Base-by-base conservation (phyloP, 805 yeast genomes). In the Sugiyamaella mastotermitis region DNA sequence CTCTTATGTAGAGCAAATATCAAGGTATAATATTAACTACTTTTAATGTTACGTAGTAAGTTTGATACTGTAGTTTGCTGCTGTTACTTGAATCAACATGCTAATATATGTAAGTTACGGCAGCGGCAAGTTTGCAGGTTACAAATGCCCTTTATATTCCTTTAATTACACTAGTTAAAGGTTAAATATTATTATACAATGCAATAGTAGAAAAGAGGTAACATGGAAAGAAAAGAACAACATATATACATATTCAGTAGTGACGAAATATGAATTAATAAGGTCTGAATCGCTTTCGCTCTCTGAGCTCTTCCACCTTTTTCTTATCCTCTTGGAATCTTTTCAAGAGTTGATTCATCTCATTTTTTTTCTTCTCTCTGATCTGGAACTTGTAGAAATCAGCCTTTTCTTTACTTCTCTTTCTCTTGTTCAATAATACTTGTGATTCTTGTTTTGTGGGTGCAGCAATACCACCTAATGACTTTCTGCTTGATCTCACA, bases 351-450 rank as follows among this genome's bases (percentile, higher is more conserved):
- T 84, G 87, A 56, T 85, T 84, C 84, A 92, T 86, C 61, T 90
- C 95, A 46, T 72, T 76, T 68, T 92, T 92, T 72, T 88, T 90
- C 55, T 77, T 74, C 59, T 92, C 95, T 62, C 99, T 79, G 50
- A 92, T 75, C 66, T 92, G 99, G 76, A 88, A 92, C 53, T 95
- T 72, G 68, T 92, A 92, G 68, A 92, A 92, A 63, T 94, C 97
- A 49, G 74, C 71, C 67, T 88, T 85, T 52, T 84, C 88, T 60
- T 72, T 76, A 60, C 80, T 78, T 64, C 72, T 67, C 59, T 74
- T 81, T 37, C 68, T 62, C 43, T 64, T 60, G 39, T 53, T 56
- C 35, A 33, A 41, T 9, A 40, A 45, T 19, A 41, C 27, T 20
- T 30, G 40, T 16, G 19, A 33, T 2, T 40, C 28, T 3, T 23